Evolutionary conservation across 1,139 yeast species (phyloP).

Genomic region (Saccharomyces hybrid): DNA sequence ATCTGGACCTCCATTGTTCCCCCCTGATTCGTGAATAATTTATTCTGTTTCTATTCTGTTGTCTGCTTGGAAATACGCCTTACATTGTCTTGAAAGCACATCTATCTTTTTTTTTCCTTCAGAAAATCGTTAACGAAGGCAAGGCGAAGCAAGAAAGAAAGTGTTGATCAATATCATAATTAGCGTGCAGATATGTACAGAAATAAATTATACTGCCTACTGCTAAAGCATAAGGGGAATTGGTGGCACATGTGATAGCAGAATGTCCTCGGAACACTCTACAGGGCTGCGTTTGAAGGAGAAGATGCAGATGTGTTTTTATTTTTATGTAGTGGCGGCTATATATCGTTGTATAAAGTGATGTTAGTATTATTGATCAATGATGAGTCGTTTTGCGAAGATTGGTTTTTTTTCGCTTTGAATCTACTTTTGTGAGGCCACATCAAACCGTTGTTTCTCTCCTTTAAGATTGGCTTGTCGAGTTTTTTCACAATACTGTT

Average conservation of each 20-base stretch:
- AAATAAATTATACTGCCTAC: not conserved
- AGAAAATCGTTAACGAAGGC: not conserved
- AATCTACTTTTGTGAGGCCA: slow-evolving; percentile 19
- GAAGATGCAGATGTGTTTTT: not conserved
- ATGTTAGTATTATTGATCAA: not conserved
- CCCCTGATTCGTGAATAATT: not conserved
- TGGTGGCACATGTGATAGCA: not conserved
- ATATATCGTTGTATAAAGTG: not conserved
- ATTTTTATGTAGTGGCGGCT: not conserved
- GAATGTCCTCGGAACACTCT: not conserved
- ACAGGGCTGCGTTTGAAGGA: not conserved
- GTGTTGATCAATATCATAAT: not conserved
- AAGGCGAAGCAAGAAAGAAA: not conserved
- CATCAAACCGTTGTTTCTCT: slow-evolving; percentile 13
- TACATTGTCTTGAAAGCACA: not conserved
- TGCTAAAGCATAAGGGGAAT: not conserved
- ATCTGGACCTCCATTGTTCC: slow-evolving; percentile 6
- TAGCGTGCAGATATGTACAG: not conserved
- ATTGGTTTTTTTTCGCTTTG: not conserved
- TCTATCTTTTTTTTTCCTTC: not conserved
- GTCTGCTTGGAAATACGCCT: not conserved
- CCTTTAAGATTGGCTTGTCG: slow-evolving; percentile 18
- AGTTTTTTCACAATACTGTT: slow-evolving; percentile 18
- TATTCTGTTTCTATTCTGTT: not conserved
- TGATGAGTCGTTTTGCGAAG: not conserved